Conservation (phyloP, 2,329 filamentous ascomycete species). For the Lecanicillium sp. region DNA sequence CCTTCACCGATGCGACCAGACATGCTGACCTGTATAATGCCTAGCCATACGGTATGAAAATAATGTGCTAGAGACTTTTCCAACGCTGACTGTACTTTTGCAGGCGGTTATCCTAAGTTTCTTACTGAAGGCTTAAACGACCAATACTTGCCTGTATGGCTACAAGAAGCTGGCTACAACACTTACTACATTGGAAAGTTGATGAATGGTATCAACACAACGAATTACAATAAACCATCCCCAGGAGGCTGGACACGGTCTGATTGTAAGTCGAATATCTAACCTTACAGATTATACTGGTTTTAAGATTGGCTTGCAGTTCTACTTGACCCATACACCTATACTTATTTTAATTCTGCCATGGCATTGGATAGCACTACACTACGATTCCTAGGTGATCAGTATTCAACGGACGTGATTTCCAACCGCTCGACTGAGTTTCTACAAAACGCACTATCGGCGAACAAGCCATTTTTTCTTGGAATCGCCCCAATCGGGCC, state of each 20-base stretch:
- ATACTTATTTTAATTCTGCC: slow-evolving; percentile 41
- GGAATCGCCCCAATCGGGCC: slow-evolving; percentile 59
- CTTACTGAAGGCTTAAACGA: slow-evolving; percentile 57
- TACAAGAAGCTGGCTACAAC: slow-evolving; percentile 60
- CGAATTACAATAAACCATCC: slow-evolving; percentile 53
- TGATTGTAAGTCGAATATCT: slow-evolving; percentile 8
- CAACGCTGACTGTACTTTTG: too few species aligned
- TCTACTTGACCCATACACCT: slow-evolving; percentile 27
- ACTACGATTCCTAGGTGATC: slow-evolving; percentile 7
- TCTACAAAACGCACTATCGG: slow-evolving; percentile 49
- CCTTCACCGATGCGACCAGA: background rate
- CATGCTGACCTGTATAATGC: background rate
- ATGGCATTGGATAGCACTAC: slow-evolving; percentile 19
- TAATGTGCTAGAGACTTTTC: slow-evolving; percentile 7
- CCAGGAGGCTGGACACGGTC: slow-evolving; percentile 53
- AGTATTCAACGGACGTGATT: slow-evolving; percentile 48
- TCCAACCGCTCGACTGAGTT: slow-evolving; percentile 51
- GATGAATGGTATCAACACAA: slow-evolving; percentile 54
- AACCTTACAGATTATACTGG: background rate
- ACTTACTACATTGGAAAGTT: slow-evolving; percentile 70
- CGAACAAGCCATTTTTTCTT: slow-evolving; percentile 57
- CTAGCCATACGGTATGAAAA: slow-evolving; percentile 36
- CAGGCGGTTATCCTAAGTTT: slow-evolving; percentile 55
- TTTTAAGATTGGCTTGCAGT: slow-evolving; percentile 10
- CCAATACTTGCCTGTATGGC: slow-evolving; percentile 62